Percentiles rank a stretch among this genome's conserved stretches.
These are phyloP conservation scores for Salvia sclarea DNA, from an alignment of 305 asterid species.

Conservation along the genomic window DNA sequence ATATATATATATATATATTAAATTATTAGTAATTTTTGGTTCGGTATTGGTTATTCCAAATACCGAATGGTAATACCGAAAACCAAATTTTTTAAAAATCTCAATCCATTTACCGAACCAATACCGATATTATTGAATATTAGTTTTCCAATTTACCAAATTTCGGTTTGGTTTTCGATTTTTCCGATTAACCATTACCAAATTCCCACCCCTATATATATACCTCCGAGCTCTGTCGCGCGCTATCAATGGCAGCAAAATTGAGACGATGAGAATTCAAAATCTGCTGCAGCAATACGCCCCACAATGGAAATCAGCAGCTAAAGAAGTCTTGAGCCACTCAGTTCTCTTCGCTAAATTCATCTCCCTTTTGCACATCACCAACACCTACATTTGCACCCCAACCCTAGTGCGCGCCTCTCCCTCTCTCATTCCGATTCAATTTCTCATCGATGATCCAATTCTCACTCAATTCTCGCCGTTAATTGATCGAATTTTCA, in stretches of 20 bases:
- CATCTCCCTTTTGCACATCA: conserved; percentile 68
- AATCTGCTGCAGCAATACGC: conserved; percentile 43
- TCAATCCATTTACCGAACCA: too few relatives aligned
- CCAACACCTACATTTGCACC: conserved; percentile 62
- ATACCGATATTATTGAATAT: too few relatives aligned
- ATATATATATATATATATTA: too few relatives aligned
- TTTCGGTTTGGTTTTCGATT: too few relatives aligned
- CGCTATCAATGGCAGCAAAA: conserved; percentile 24
- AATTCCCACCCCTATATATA: not conserved
- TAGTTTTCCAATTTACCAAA: too few relatives aligned
- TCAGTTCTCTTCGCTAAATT: conserved; percentile 57
- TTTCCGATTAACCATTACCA: too few relatives aligned
- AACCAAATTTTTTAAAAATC: too few relatives aligned
- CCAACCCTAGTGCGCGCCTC: conserved; percentile 53
- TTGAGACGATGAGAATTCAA: conserved; percentile 41
- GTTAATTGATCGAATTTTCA: not conserved
- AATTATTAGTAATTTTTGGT: too few relatives aligned
- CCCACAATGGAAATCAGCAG: conserved; percentile 50
- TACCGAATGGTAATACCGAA: too few relatives aligned
- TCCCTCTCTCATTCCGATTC: not conserved
- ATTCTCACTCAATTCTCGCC: not conserved
- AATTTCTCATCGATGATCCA: not conserved
- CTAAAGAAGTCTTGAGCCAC: conserved; percentile 57
- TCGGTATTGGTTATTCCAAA: too few relatives aligned
- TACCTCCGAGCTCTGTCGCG: not conserved